phyloP scores from a whole-genome alignment of 805 yeast species.

The Brettanomyces sp. region DNA sequence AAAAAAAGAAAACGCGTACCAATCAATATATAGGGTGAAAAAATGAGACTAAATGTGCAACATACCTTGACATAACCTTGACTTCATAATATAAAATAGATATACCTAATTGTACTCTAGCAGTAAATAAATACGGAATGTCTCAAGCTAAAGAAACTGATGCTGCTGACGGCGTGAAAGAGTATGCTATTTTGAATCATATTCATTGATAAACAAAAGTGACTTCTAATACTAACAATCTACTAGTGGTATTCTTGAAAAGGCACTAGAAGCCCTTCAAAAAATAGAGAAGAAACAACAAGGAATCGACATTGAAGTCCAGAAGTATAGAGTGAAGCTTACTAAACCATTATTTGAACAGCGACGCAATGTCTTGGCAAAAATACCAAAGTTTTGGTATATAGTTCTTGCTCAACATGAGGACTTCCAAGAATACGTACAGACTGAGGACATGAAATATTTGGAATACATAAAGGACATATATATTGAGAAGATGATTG shows the following conservation, averaged over 20 bases:
- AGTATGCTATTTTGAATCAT: not conserved
- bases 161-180: not conserved
- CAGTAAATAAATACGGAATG: no score
- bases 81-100: no score
- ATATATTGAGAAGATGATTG: constrained; percentile 41
- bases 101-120: no score
- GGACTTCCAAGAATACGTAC: constrained; percentile 73
- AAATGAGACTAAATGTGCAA: no score
- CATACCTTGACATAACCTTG: no score
- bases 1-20: no score
- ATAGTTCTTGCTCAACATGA: constrained; percentile 75
- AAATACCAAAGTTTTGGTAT: constrained; percentile 79
- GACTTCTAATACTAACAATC: not conserved
- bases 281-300: constrained; percentile 47
- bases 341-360: constrained; percentile 49
- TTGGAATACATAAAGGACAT: constrained; percentile 61
- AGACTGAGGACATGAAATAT: constrained; percentile 67
- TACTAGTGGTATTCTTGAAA: constrained; percentile 17
- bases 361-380: constrained; percentile 42
- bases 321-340: constrained; percentile 39
- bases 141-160: no score
- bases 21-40: no score
- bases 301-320: constrained; percentile 50
- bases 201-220: not conserved
- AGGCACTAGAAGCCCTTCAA: constrained; percentile 39